Percentiles rank a stretch among this genome's conserved stretches.
Evolutionary conservation across 331 rosid genomes (phyloP).

Genomic region (Spiraea crenata): DNA sequence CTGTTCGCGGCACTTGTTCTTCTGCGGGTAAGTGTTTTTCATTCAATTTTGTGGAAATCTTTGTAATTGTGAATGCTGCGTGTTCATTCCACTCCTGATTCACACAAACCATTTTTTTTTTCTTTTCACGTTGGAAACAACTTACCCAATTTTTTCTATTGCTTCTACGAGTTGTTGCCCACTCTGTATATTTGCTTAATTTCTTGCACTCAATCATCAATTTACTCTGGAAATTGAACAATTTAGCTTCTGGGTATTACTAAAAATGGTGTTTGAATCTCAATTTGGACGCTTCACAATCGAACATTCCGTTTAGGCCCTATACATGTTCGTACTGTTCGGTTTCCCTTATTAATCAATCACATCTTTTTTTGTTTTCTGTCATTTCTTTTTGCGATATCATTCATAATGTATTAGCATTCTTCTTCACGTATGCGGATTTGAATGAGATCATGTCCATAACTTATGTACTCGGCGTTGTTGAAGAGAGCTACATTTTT

Average conservation of each 20-base stretch:
- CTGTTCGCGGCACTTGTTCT: background rate
- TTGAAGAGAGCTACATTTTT: background rate
- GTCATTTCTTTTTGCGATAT: background rate
- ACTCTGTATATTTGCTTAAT: too few species aligned
- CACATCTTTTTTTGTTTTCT: background rate
- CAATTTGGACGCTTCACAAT: background rate
- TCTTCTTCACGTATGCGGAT: background rate
- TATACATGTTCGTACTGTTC: background rate
- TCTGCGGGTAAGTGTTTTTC: background rate
- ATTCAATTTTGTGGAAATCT: background rate
- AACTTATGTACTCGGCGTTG: background rate
- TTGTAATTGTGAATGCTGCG: background rate
- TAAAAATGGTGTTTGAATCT: background rate
- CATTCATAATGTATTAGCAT: background rate
- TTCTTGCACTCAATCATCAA: background rate
- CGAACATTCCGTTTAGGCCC: background rate
- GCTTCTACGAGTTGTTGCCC: background rate
- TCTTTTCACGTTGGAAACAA: background rate
- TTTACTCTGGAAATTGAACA: background rate
- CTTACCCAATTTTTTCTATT: background rate
- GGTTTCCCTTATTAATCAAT: background rate
- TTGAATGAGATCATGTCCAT: background rate
- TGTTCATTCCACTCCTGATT: background rate
- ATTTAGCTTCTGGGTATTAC: background rate
- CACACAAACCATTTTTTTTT: too few species aligned